Evolutionary conservation across 305 asterid species (phyloP).

Genomic region (Rubia tinctorum): DNA sequence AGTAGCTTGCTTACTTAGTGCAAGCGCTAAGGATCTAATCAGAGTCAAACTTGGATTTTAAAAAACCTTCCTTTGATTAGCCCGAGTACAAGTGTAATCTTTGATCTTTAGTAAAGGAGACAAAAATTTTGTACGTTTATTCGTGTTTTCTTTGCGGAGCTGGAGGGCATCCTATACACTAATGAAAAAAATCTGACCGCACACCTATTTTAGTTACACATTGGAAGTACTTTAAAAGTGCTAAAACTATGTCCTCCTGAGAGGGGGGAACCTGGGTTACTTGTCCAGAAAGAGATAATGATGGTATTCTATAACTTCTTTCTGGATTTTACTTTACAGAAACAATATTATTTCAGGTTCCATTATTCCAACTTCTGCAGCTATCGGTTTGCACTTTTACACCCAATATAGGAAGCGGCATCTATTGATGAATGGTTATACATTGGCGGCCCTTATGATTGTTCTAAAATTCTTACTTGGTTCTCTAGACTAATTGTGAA

Average conservation of each 20-base stretch:
- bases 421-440: too few species aligned
- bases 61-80: conserved; percentile 13
- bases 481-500: too few species aligned
- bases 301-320: neutral
- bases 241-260: neutral
- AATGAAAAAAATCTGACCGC: neutral
- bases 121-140: neutral
- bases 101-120: conserved; percentile 14
- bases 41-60: neutral
- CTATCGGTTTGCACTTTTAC: too few species aligned
- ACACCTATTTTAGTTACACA: neutral
- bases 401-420: too few species aligned
- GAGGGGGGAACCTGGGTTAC: neutral
- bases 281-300: neutral
- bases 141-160: neutral
- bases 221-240: neutral
- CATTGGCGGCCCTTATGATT: too few species aligned
- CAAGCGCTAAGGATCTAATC: too few species aligned
- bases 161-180: neutral
- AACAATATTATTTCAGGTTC: too few species aligned
- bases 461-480: too few species aligned
- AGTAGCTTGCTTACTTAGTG: too few species aligned
- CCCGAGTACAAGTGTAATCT: conserved; percentile 4
- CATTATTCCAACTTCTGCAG: too few species aligned
- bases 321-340: too few species aligned